These are phyloP conservation scores for Malus hybrid DNA, from an alignment of 331 rosid species.

Conservation along the genomic window DNA sequence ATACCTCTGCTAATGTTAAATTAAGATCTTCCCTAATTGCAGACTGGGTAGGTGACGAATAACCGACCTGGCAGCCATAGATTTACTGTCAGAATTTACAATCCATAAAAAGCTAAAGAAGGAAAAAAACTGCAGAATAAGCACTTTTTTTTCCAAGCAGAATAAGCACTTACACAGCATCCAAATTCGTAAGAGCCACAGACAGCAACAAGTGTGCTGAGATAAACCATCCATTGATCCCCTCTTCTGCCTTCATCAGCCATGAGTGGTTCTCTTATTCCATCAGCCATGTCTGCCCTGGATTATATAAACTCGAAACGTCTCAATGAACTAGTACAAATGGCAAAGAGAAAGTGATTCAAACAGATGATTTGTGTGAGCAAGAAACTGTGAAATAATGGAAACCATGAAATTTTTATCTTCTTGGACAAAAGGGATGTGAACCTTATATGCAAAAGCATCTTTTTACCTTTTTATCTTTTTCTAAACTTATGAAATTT, in stretches of 20 bases:
- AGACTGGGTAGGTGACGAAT: conserved; percentile 77
- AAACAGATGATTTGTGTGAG: background rate
- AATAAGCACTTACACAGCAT: conserved; percentile 26
- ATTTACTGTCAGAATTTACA: background rate
- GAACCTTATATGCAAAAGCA: background rate
- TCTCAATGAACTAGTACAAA: background rate
- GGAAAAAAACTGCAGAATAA: background rate
- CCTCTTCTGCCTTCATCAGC: background rate
- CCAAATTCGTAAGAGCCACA: conserved; percentile 47
- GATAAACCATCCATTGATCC: conserved; percentile 37
- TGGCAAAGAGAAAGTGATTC: background rate
- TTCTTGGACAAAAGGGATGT: background rate
- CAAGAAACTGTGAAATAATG: conserved; percentile 4
- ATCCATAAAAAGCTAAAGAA: too few species aligned
- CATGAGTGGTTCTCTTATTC: conserved; percentile 40
- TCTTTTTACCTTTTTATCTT: too few species aligned
- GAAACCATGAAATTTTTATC: background rate
- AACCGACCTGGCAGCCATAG: conserved; percentile 57
- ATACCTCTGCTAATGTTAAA: conserved; percentile 63
- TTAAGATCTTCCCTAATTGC: conserved; percentile 61
- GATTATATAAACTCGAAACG: background rate
- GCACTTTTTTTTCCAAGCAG: background rate
- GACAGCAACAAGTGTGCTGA: conserved; percentile 36
- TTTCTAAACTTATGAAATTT: too few species aligned
- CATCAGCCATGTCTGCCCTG: conserved; percentile 37